Evolutionary conservation across 2,329 filamentous ascomycete genomes (phyloP).

Genomic region (Calonectria hongkongensis): DNA sequence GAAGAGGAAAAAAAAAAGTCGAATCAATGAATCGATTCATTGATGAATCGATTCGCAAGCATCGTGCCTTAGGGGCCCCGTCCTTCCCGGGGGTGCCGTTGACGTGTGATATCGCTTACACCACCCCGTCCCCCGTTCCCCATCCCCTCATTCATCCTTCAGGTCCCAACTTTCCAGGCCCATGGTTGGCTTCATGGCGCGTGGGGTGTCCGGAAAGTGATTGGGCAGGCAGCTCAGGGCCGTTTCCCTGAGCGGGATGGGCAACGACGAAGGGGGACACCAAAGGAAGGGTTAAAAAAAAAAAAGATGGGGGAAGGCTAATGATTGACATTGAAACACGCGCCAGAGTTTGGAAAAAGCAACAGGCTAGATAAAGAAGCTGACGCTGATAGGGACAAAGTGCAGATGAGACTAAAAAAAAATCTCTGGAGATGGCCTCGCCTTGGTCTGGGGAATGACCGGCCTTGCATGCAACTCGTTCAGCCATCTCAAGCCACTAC

Average conservation of each 20-base stretch:
- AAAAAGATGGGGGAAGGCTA: slow-evolving; percentile 27
- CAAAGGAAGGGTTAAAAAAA: neutral
- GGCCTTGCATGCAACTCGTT: slow-evolving; percentile 27
- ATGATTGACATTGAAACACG: slow-evolving; percentile 25
- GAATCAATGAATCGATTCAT: slow-evolving; percentile 23
- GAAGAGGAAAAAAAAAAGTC: neutral
- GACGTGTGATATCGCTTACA: slow-evolving; percentile 49
- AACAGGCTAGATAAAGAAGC: slow-evolving; percentile 27
- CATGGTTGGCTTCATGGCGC: slow-evolving; percentile 32
- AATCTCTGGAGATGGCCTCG: slow-evolving; percentile 17
- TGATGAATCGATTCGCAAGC: slow-evolving; percentile 15
- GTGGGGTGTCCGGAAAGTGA: slow-evolving; percentile 33
- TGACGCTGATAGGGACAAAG: slow-evolving; percentile 25
- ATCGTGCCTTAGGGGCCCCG: slow-evolving; percentile 9
- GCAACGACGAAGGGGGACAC: neutral
- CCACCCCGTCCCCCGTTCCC: slow-evolving; percentile 10
- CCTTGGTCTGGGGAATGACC: slow-evolving; percentile 21
- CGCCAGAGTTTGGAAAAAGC: slow-evolving; percentile 6
- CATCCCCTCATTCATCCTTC: slow-evolving; percentile 14
- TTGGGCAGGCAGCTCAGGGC: neutral
- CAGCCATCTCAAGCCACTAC: slow-evolving; percentile 12
- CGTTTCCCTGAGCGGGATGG: slow-evolving; percentile 23
- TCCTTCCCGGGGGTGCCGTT: slow-evolving; percentile 43
- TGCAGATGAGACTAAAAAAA: neutral
- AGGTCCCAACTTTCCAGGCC: slow-evolving; percentile 10